Percentiles rank a stretch among this genome's conserved stretches.
These are phyloP conservation scores for Saccharomyces hybrid DNA, from an alignment of 1,139 yeast species.

Conservation along the genomic window DNA sequence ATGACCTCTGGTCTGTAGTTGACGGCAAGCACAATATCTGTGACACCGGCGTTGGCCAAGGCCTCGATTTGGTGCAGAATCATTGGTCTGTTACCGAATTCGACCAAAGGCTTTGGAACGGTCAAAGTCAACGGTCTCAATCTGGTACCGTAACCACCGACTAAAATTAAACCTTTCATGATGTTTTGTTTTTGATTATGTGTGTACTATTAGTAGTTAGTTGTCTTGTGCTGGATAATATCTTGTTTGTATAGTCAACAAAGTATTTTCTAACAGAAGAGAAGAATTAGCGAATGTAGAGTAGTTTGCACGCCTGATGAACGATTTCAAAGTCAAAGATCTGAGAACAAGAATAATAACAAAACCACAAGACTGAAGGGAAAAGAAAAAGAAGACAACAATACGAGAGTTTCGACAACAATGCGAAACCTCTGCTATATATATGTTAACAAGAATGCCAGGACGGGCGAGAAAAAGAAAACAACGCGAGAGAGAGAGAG, in stretches of 20 bases:
- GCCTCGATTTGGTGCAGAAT: slow-evolving; percentile 97
- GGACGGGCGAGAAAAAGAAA: neutral
- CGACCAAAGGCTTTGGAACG: slow-evolving; percentile 96
- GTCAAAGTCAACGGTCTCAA: slow-evolving; percentile 97
- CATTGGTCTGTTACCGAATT: slow-evolving; percentile 98
- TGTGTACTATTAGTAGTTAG: slow-evolving; percentile 1
- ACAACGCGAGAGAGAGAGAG: neutral
- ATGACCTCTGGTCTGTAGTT: slow-evolving; percentile 99
- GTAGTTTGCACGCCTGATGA: neutral
- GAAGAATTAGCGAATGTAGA: neutral
- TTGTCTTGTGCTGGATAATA: neutral
- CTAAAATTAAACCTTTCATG: slow-evolving; percentile 95
- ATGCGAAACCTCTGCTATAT: neutral
- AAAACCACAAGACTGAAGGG: neutral
- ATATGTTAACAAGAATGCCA: neutral
- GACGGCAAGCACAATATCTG: slow-evolving; percentile 96
- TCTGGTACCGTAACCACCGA: slow-evolving; percentile 99
- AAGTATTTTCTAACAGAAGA: neutral
- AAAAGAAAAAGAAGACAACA: neutral
- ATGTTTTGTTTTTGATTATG: slow-evolving; percentile 24
- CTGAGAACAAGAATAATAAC: neutral
- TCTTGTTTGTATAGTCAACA: neutral
- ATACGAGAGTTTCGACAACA: neutral
- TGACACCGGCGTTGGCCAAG: slow-evolving; percentile 95
- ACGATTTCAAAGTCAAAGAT: slow-evolving; percentile 9